Evolutionary conservation across 169 alveolate species (phyloP).

Genomic region (Plasmodium billcollinsi): DNA sequence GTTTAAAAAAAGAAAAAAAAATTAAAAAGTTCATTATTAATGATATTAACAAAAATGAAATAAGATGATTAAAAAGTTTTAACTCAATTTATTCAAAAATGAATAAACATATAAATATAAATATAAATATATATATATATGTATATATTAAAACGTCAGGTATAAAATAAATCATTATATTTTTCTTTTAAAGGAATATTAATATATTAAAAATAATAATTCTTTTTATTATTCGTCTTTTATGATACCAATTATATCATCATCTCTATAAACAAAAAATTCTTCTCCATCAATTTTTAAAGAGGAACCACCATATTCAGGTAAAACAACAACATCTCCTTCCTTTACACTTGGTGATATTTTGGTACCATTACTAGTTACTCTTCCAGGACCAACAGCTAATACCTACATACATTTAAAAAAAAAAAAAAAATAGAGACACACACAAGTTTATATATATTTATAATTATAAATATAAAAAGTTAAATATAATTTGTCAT

Average conservation of each 20-base stretch:
- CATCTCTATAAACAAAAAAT: conserved; percentile 87
- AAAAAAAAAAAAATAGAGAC: conserved; percentile 2
- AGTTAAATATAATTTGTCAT: not conserved
- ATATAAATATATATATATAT: too few species aligned
- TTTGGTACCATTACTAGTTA: conserved; percentile 77
- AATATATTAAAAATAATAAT: too few species aligned
- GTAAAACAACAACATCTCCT: conserved; percentile 91
- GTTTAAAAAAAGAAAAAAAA: too few species aligned
- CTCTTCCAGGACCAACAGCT: conserved; percentile 85
- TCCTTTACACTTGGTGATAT: conserved; percentile 85
- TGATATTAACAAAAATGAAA: too few species aligned
- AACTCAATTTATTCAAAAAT: too few species aligned
- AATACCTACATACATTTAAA: conserved; percentile 73
- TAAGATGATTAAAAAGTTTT: too few species aligned
- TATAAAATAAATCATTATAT: too few species aligned
- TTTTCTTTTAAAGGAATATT: too few species aligned
- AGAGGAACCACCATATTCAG: conserved; percentile 92
- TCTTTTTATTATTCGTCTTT: conserved; percentile 24
- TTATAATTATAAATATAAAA: not conserved
- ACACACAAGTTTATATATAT: not conserved
- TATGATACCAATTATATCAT: conserved; percentile 88
- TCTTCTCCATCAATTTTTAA: conserved; percentile 89
- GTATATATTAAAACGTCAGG: too few species aligned
- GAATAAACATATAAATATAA: too few species aligned
- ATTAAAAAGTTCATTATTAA: too few species aligned